These are phyloP conservation scores for Cytospora mali DNA, from an alignment of 2,329 filamentous ascomycete genomes.

Conservation along the genomic window DNA sequence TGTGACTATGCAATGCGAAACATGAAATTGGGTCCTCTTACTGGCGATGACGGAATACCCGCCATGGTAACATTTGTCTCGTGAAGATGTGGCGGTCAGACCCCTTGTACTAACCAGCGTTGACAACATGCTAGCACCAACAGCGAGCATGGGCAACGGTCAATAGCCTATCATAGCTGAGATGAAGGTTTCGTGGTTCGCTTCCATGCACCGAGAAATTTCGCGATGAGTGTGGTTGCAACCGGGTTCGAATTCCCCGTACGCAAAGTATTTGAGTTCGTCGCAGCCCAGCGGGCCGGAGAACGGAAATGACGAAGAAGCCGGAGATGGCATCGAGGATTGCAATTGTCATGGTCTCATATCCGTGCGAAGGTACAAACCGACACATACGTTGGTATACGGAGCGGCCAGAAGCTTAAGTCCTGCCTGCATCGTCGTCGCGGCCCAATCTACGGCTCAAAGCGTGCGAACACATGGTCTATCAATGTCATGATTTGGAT, in stretches of 20 bases:
- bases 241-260: background rate
- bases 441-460: slow-evolving; percentile 10
- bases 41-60: background rate
- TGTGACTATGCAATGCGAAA: background rate
- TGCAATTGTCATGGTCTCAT: background rate
- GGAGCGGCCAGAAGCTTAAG: slow-evolving; percentile 3
- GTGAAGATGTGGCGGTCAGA: slow-evolving; percentile 9
- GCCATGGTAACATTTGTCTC: slow-evolving; percentile 3
- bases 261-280: background rate
- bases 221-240: background rate
- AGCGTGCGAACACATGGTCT: slow-evolving; percentile 3
- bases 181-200: too few relatives aligned
- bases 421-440: background rate
- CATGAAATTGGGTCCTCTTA: slow-evolving; percentile 6
- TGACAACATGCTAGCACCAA: slow-evolving; percentile 12
- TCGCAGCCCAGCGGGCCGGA: background rate
- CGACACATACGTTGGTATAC: slow-evolving; percentile 5
- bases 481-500: slow-evolving; percentile 5
- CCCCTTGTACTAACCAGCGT: background rate
- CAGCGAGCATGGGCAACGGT: too few relatives aligned
- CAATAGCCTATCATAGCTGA: background rate
- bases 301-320: background rate
- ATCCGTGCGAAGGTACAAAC: too few relatives aligned
- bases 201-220: background rate
- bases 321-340: background rate